phyloP scores from a whole-genome alignment of 2,329 filamentous ascomycete genomes.

The Calonectria pteridis region DNA sequence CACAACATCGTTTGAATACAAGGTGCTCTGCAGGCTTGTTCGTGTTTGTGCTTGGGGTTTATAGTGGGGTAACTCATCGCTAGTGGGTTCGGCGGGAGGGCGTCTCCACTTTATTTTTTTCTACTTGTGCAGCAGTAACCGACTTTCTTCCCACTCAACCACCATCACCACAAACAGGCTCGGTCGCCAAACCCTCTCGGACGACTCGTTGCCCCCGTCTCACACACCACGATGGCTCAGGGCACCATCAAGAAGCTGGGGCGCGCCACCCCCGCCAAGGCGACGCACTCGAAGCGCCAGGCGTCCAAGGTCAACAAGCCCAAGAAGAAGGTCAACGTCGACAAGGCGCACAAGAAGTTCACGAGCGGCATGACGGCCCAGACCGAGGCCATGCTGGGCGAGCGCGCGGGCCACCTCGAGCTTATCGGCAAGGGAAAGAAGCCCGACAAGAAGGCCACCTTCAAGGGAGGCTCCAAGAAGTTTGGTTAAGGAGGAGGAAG shows the following conservation, averaged over 20 bases:
- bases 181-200: background rate
- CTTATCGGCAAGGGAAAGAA: constrained; percentile 70
- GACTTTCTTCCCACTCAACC: constrained; percentile 7
- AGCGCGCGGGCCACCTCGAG: constrained; percentile 71
- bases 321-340: constrained; percentile 61
- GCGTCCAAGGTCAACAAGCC: constrained; percentile 63
- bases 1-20: constrained; percentile 3
- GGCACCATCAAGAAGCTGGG: constrained; percentile 64
- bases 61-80: background rate
- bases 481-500: constrained; percentile 60
- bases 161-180: constrained; percentile 5
- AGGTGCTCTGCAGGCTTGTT: background rate
- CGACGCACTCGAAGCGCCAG: constrained; percentile 57
- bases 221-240: constrained; percentile 62
- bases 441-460: constrained; percentile 53
- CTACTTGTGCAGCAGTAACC: background rate
- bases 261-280: constrained; percentile 55
- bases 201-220: background rate
- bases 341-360: constrained; percentile 68
- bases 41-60: background rate
- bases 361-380: constrained; percentile 65
- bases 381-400: constrained; percentile 70
- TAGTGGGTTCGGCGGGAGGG: background rate
- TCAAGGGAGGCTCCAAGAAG: constrained; percentile 65
- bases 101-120: constrained; percentile 40